Percentiles rank a stretch among this genome's conserved stretches.
Conservation (phyloP, 2,329 filamentous ascomycete genomes). For the Cordyceps farinosa region DNA sequence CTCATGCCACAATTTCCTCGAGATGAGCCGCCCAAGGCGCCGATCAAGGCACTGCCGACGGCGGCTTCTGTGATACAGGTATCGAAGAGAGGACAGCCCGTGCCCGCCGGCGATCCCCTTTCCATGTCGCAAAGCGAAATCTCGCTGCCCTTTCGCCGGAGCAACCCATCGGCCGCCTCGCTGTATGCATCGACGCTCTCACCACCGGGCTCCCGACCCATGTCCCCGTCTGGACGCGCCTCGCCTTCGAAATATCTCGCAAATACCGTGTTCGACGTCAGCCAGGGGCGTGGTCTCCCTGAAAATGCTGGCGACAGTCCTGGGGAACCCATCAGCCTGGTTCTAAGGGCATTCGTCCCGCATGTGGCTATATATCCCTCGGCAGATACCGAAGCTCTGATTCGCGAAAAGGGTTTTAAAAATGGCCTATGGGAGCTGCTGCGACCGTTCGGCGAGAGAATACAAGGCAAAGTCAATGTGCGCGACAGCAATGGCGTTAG, state of each 20-base stretch:
- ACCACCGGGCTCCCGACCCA: slow-evolving; percentile 64
- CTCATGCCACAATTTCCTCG: slow-evolving; percentile 67
- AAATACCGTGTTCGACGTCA: slow-evolving; percentile 54
- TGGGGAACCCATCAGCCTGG: slow-evolving; percentile 59
- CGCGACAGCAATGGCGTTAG: slow-evolving; percentile 86
- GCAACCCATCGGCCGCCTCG: slow-evolving; percentile 57
- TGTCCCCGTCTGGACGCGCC: slow-evolving; percentile 61
- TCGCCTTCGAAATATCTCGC: slow-evolving; percentile 55
- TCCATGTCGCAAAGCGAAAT: slow-evolving; percentile 50
- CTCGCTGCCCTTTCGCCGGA: slow-evolving; percentile 50
- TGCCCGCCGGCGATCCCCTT: slow-evolving; percentile 46
- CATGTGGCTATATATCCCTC: slow-evolving; percentile 87
- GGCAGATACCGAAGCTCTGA: slow-evolving; percentile 74
- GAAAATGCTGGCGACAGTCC: slow-evolving; percentile 44
- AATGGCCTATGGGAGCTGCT: slow-evolving; percentile 81
- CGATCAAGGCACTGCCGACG: slow-evolving; percentile 66
- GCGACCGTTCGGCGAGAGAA: slow-evolving; percentile 83
- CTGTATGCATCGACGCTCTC: slow-evolving; percentile 64
- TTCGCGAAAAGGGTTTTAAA: slow-evolving; percentile 78
- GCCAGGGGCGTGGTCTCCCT: slow-evolving; percentile 42
- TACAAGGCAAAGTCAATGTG: slow-evolving; percentile 84
- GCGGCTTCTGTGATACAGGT: slow-evolving; percentile 57
- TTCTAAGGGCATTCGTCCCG: slow-evolving; percentile 83
- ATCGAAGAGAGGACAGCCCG: slow-evolving; percentile 59
- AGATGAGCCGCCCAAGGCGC: slow-evolving; percentile 61